A percentile compares a stretch with the other conserved stretches of the same genome.
Conservation (phyloP, 257 asterid species). For the Euphrasia confusa region DNA sequence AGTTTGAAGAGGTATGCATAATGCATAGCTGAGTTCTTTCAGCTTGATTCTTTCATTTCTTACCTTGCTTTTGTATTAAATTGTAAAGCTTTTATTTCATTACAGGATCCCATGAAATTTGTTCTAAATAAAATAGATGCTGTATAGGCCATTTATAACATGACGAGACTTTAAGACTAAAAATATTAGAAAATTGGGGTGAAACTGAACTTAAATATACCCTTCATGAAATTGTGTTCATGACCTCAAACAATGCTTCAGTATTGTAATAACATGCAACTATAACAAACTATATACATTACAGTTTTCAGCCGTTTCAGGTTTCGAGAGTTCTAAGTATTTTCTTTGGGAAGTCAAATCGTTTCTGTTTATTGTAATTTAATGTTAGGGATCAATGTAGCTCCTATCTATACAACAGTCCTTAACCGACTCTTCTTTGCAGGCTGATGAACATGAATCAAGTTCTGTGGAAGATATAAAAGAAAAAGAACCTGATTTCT, state of each 20-base stretch:
- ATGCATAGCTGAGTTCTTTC: slow-evolving; percentile 17
- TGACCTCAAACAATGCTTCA: background rate
- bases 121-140: slow-evolving; percentile 7
- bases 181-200: background rate
- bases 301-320: no score
- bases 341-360: background rate
- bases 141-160: background rate
- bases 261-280: background rate
- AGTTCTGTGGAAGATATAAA: slow-evolving; percentile 63
- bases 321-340: background rate
- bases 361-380: background rate
- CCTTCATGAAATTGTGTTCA: background rate
- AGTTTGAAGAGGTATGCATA: slow-evolving; percentile 67
- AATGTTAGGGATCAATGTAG: background rate
- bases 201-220: background rate
- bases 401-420: background rate
- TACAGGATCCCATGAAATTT: background rate
- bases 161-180: background rate
- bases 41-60: background rate
- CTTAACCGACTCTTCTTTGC: slow-evolving; percentile 19
- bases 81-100: background rate
- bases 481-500: slow-evolving; percentile 69
- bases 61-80: background rate
- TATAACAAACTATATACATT: background rate
- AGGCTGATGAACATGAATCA: slow-evolving; percentile 96